Base-by-base conservation (phyloP, 108 stramenopile species). In the Cylindrotheca fusiformis region DNA sequence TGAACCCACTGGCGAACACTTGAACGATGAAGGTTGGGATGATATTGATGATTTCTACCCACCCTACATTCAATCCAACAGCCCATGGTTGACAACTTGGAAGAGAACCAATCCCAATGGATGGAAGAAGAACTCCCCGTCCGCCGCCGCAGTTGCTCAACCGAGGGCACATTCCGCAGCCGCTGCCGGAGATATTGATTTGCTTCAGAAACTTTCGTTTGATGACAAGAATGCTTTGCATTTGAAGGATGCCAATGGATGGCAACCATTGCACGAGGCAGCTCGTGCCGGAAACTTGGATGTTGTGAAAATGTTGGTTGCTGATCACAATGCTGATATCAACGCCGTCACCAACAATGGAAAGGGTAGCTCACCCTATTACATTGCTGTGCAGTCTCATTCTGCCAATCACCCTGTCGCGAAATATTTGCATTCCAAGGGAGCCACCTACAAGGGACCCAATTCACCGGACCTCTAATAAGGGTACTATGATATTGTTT, bases 191-290 rank as follows among this genome's bases (percentile, higher is more conserved):
- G 78, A 86, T 46, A 6, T 82, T 22, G 78, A 77, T 3, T 22
- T 25, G 2, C 54, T 86, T 19, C 18, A 45, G 30, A 17, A 41
- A 27, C 21, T 77, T 6, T 71, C 67, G 1, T 33, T 49, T 22
- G 52, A 67, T 14, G 62, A 79, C 54, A 52, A 49, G 28, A 30
- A 53, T 12, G 46, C 58, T 2, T 32, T 84, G 2, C 59, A 83
- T 62, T 74, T 71, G 19, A 78, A 72, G 59, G 94, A 95, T 67
- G 53, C 21, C 3, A 95, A 95, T 77, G 94, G 88, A 21, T 95
- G 94, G 94, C 76, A 59, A 28, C 74, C 74, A 1, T 49, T 83
- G 26, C 90, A 91, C 59, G 73, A 79, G 18, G 84, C 80, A 29
- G 71, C 72, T 2, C 49, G 71, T 2, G 51, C 12, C 32, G 86